These are phyloP conservation scores for Brassica rapa DNA, from an alignment of 345 rosid genomes.

Conservation along the genomic window DNA sequence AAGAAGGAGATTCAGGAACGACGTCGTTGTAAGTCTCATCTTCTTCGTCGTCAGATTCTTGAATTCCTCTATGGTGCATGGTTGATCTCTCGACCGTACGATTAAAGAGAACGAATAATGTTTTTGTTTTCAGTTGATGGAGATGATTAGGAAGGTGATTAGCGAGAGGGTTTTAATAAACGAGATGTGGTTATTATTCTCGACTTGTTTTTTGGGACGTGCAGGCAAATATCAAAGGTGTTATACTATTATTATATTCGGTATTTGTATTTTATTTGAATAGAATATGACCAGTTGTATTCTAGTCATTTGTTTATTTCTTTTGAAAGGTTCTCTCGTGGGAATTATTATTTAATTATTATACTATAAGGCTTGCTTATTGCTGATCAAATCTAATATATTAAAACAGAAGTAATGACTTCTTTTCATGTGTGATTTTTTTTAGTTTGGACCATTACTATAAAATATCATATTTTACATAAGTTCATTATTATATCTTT, in stretches of 20 bases:
- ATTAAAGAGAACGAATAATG: not conserved
- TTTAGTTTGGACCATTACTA: too few relatives aligned
- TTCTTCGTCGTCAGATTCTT: slow-evolving; percentile 42
- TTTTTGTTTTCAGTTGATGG: not conserved
- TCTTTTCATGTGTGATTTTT: too few relatives aligned
- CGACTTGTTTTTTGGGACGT: slow-evolving; percentile 39
- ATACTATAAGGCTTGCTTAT: slow-evolving; percentile 8
- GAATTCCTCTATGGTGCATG: slow-evolving; percentile 40
- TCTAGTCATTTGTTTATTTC: slow-evolving; percentile 20
- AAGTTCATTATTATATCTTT: too few relatives aligned
- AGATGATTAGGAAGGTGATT: slow-evolving; percentile 39
- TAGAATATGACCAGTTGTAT: slow-evolving; percentile 40
- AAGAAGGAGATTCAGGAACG: slow-evolving; percentile 51
- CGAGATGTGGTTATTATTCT: slow-evolving; percentile 38
- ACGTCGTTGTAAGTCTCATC: slow-evolving; percentile 41
- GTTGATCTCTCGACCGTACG: slow-evolving; percentile 19
- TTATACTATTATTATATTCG: slow-evolving; percentile 23
- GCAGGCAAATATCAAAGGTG: slow-evolving; percentile 43
- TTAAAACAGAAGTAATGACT: too few relatives aligned
- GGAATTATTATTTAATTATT: slow-evolving; percentile 4
- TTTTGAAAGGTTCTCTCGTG: slow-evolving; percentile 40
- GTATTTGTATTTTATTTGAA: slow-evolving; percentile 16
- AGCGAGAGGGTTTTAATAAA: slow-evolving; percentile 44
- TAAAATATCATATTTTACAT: too few relatives aligned
- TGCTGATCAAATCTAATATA: slow-evolving; percentile 5